Evolutionary conservation across 1,139 yeast species (phyloP), one percentile per base, ranked within the genome.

Genomic region (Meyerozyma elateridarum): DNA sequence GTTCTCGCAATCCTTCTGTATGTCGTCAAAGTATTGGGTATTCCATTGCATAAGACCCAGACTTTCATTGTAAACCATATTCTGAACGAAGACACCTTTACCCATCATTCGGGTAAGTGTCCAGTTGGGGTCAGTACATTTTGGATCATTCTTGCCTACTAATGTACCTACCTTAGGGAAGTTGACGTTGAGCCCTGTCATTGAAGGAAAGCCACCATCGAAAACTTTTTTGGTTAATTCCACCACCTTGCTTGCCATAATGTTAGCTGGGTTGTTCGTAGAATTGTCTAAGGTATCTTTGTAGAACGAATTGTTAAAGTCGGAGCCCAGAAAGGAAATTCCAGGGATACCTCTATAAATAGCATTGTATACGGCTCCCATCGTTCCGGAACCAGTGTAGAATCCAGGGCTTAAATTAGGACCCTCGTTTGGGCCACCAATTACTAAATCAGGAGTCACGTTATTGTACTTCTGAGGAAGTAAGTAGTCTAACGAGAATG

Each of bases 401-500:
- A 52, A 49, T 28, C 65, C 70, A 26, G 68, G 66, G 28, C 66
- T 58, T 42, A 54, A 38, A 54, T 68, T 68, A 34, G 56, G 47
- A 41, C 73, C 74, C 51, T 68, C 73, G 46, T 68, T 68, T 28
- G 73, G 73, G 39, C 73, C 74, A 29, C 63, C 48, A 32, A 68
- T 72, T 37, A 67, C 63, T 49, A 68, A 58, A 51, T 68, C 74
- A 34, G 27, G 27, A 8, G 3, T 24, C 8, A 24, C 27, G 11
- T 24, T 15, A 13, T 54, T 41, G 39, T 56, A 62, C 37, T 52
- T 47, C 14, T 42, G 51, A 30, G 71, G 70, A 22, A 64, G 37
- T 25, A 65, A 48, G 40, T 62, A 62, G 32, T 65, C 71, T 30
- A 64, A 49, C 9, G 64, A 70, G 39, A 63, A 60, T 2, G 66